phyloP scores from a whole-genome alignment of 371 early-diverging fungal species.

The Mortierella sp. region DNA sequence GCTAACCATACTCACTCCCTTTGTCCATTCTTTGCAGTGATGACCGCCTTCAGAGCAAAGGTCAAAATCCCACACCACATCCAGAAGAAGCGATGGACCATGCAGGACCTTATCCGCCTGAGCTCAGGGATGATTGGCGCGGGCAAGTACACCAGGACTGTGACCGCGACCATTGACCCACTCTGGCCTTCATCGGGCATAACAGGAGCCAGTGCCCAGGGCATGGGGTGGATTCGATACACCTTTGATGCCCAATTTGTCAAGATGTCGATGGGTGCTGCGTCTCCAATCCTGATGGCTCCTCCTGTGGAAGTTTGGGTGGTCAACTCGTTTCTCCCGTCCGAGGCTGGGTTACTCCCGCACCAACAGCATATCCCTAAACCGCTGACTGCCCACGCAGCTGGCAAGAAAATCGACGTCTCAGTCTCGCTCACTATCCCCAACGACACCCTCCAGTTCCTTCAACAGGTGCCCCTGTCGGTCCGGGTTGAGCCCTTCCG shows the following conservation, averaged over 20 bases:
- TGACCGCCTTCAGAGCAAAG: background rate
- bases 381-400: background rate
- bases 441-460: background rate
- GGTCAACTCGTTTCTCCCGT: constrained; percentile 7
- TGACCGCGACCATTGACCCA: background rate
- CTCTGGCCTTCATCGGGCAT: constrained; percentile 9
- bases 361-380: background rate
- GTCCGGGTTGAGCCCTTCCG: background rate
- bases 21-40: background rate
- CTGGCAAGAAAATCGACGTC: constrained; percentile 3
- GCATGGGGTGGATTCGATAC: constrained; percentile 2
- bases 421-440: constrained; percentile 19
- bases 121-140: background rate
- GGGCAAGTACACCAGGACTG: background rate
- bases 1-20: too few relatives aligned
- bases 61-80: too few relatives aligned
- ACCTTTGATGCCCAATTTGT: constrained; percentile 5
- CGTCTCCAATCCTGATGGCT: background rate
- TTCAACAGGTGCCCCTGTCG: constrained; percentile 12
- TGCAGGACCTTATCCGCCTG: background rate
- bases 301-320: constrained; percentile 5
- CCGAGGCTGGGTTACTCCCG: background rate
- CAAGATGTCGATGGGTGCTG: background rate
- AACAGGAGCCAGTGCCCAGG: background rate
- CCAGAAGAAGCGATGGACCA: constrained; percentile 2